These are phyloP conservation scores for Alternaria ethzedia DNA, from an alignment of 2,329 filamentous ascomycete species.

Conservation along the genomic window DNA sequence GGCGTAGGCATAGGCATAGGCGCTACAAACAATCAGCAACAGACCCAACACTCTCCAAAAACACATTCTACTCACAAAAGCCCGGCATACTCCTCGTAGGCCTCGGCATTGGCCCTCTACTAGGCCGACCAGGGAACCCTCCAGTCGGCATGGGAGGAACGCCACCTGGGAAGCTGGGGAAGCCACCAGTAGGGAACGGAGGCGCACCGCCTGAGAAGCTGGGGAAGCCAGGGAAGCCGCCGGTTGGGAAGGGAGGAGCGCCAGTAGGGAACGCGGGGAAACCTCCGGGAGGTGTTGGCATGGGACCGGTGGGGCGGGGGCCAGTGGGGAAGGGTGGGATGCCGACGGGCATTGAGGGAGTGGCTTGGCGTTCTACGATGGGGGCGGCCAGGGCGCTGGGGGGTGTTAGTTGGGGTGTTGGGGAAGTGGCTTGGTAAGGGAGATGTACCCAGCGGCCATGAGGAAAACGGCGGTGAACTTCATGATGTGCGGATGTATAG, in stretches of 20 bases:
- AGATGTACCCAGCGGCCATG: constrained; percentile 15
- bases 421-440: background rate
- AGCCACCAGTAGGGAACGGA: background rate
- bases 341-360: background rate
- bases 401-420: background rate
- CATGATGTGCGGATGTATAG: constrained; percentile 3
- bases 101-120: background rate
- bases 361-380: constrained; percentile 8
- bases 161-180: background rate
- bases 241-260: background rate
- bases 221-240: constrained; percentile 4
- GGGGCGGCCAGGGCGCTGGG: constrained; percentile 19
- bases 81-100: background rate
- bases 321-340: background rate
- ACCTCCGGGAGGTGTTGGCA: constrained; percentile 3
- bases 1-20: background rate
- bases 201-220: background rate
- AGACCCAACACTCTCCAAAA: background rate
- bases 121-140: constrained; percentile 5
- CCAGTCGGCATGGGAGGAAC: constrained; percentile 4
- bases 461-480: constrained; percentile 13
- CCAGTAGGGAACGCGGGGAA: background rate
- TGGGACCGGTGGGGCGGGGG: background rate
- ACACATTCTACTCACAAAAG: background rate
- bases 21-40: background rate